Conservation (phyloP, 495 filamentous ascomycete genomes). For the Penicillium flavigenum region DNA sequence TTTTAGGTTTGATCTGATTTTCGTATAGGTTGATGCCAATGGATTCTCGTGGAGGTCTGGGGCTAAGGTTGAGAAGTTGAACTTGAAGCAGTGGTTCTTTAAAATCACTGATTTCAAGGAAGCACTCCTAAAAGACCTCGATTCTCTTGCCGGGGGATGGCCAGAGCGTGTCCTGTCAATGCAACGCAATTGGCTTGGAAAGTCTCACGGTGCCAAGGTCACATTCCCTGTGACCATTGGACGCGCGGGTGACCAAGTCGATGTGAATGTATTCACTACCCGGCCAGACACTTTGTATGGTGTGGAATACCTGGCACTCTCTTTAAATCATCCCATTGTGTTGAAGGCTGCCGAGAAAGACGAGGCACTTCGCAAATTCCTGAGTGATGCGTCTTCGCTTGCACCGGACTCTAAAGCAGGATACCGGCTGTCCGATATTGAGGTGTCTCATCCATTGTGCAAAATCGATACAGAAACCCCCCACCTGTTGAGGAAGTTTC, state of each 20-base stretch:
- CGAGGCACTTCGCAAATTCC: slow-evolving; percentile 60
- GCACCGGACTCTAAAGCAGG: slow-evolving; percentile 74
- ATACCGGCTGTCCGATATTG: slow-evolving; percentile 60
- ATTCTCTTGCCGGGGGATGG: slow-evolving; percentile 65
- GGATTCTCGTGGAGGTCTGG: slow-evolving; percentile 87
- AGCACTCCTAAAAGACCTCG: slow-evolving; percentile 68
- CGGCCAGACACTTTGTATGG: slow-evolving; percentile 81
- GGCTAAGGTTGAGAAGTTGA: slow-evolving; percentile 76
- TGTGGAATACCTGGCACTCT: slow-evolving; percentile 80
- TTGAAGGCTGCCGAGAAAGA: slow-evolving; percentile 57
- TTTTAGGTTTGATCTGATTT: slow-evolving; percentile 12
- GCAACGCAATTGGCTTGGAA: slow-evolving; percentile 89
- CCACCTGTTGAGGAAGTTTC: slow-evolving; percentile 55
- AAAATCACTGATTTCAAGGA: slow-evolving; percentile 77
- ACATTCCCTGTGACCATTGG: slow-evolving; percentile 59
- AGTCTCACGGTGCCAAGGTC: slow-evolving; percentile 68
- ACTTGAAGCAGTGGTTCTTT: slow-evolving; percentile 88
- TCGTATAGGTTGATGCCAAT: slow-evolving; percentile 64
- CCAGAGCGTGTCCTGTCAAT: slow-evolving; percentile 77
- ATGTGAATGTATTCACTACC: slow-evolving; percentile 78
- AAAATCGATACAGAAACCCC: slow-evolving; percentile 52
- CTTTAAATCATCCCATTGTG: slow-evolving; percentile 71
- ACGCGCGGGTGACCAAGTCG: slow-evolving; percentile 27
- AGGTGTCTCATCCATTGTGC: slow-evolving; percentile 63
- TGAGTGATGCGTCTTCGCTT: slow-evolving; percentile 60